These are phyloP conservation scores for Poronia punctata DNA, from an alignment of 495 filamentous ascomycete species.

Conservation along the genomic window DNA sequence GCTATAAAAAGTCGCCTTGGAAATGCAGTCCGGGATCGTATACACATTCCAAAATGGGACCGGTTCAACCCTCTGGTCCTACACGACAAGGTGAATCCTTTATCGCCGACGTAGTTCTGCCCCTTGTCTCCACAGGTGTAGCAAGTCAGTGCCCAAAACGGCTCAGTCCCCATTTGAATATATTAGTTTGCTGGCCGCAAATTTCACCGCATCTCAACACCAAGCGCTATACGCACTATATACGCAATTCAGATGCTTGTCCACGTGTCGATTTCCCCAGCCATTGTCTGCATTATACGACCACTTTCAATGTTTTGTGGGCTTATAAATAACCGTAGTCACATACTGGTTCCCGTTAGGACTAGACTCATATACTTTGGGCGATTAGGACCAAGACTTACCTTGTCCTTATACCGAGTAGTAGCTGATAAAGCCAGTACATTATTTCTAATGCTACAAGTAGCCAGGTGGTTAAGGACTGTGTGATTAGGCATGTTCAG, in stretches of 20 bases:
- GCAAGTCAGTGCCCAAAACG: too few species aligned
- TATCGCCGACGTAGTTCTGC: too few species aligned
- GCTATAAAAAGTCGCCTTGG: too few species aligned
- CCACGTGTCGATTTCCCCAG: slow-evolving; percentile 1
- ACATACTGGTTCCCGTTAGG: slow-evolving; percentile 61
- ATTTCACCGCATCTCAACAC: too few species aligned
- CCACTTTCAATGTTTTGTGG: slow-evolving; percentile 45
- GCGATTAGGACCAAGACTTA: slow-evolving; percentile 38
- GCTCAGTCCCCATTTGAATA: too few species aligned
- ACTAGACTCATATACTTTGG: slow-evolving; percentile 16
- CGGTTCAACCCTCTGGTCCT: too few species aligned
- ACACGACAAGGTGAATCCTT: too few species aligned
- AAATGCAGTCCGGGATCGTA: too few species aligned
- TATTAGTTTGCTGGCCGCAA: too few species aligned
- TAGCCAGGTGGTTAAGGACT: slow-evolving; percentile 94
- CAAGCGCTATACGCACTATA: too few species aligned
- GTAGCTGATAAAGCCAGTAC: slow-evolving; percentile 96
- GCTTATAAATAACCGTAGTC: slow-evolving; percentile 96
- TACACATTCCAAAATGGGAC: too few species aligned
- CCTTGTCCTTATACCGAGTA: slow-evolving; percentile 94
- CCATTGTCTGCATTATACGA: not conserved
- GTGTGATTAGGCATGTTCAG: slow-evolving; percentile 95
- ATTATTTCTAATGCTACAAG: slow-evolving; percentile 94
- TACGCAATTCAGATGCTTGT: not conserved
- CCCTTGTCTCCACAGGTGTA: too few species aligned